These are phyloP conservation scores for Gyromitra esculenta DNA, from an alignment of 2,329 filamentous ascomycete genomes.

Conservation along the genomic window DNA sequence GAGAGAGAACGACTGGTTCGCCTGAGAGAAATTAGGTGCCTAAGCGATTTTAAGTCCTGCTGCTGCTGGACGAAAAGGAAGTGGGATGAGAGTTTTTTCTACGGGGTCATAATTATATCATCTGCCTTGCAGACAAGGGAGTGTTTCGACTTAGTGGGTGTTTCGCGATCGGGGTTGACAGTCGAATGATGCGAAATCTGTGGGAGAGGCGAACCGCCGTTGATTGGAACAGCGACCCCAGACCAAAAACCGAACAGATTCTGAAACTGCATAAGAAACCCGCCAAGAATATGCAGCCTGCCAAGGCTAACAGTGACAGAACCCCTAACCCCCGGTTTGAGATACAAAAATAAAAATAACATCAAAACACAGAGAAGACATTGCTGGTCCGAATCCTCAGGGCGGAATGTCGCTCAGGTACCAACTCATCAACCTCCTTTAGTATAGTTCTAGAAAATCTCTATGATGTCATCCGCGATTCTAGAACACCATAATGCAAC, in stretches of 20 bases:
- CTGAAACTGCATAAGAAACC: constrained; percentile 7
- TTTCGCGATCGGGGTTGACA: constrained; percentile 28
- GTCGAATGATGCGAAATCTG: constrained; percentile 5
- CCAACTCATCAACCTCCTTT: constrained; percentile 31
- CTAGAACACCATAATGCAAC: constrained; percentile 3
- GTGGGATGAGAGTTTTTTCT: neutral
- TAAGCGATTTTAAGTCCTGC: constrained; percentile 31
- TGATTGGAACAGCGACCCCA: neutral
- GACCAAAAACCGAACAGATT: too few relatives aligned
- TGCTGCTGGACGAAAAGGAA: neutral
- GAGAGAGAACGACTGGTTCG: constrained; percentile 31
- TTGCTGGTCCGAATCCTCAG: neutral
- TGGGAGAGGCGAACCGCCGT: neutral
- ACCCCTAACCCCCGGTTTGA: constrained; percentile 27
- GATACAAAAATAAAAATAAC: neutral
- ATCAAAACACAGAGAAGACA: neutral
- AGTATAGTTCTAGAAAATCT: constrained; percentile 25
- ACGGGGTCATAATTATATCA: constrained; percentile 38
- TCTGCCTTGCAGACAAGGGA: neutral
- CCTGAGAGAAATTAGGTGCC: constrained; percentile 27
- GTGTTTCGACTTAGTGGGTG: constrained; percentile 35
- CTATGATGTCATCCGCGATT: constrained; percentile 2
- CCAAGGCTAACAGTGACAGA: neutral
- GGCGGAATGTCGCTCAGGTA: constrained; percentile 13
- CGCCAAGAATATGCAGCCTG: constrained; percentile 20